phyloP scores from a whole-genome alignment of 768 basidiomycete genomes.

The Lentinula edodes region DNA sequence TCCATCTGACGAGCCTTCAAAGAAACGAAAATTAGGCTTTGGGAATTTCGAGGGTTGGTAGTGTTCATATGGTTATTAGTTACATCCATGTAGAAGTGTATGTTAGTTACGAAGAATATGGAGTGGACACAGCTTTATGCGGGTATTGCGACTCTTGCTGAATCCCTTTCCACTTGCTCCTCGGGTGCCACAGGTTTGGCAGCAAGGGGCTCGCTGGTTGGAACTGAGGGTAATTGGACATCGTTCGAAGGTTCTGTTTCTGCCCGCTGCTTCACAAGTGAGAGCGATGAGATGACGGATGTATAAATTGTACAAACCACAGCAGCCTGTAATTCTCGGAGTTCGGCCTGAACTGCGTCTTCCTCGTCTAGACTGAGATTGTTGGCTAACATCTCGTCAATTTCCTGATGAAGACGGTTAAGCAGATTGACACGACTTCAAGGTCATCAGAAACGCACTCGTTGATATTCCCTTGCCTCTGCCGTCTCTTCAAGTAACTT shows the following conservation, averaged over 20 bases:
- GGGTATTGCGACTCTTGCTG: conserved; percentile 27
- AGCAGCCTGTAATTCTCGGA: conserved; percentile 61
- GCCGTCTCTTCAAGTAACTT: conserved; percentile 87
- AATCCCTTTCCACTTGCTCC: conserved; percentile 5
- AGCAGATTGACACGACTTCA: not conserved
- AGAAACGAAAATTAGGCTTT: conserved; percentile 80
- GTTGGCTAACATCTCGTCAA: conserved; percentile 80
- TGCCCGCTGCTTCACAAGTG: conserved; percentile 20
- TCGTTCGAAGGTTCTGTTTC: conserved; percentile 19
- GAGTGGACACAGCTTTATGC: conserved; percentile 15
- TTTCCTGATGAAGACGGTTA: conserved; percentile 62
- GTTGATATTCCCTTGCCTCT: conserved; percentile 90
- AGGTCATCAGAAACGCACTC: conserved; percentile 34
- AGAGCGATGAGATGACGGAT: conserved; percentile 3
- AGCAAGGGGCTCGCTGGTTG: conserved; percentile 35
- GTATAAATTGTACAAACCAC: conserved; percentile 33
- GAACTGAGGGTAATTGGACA: conserved; percentile 49
- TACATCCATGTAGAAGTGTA: not conserved
- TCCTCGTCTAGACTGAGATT: conserved; percentile 86
- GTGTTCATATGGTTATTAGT: not conserved
- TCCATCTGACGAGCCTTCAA: conserved; percentile 37
- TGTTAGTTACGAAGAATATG: not conserved
- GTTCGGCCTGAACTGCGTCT: conserved; percentile 85
- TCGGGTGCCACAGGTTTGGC: conserved; percentile 8
- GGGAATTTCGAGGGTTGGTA: conserved; percentile 89